Percentiles rank a stretch among this genome's conserved stretches.
phyloP scores from a whole-genome alignment of 495 filamentous ascomycete genomes.

The Lepraria neglecta region DNA sequence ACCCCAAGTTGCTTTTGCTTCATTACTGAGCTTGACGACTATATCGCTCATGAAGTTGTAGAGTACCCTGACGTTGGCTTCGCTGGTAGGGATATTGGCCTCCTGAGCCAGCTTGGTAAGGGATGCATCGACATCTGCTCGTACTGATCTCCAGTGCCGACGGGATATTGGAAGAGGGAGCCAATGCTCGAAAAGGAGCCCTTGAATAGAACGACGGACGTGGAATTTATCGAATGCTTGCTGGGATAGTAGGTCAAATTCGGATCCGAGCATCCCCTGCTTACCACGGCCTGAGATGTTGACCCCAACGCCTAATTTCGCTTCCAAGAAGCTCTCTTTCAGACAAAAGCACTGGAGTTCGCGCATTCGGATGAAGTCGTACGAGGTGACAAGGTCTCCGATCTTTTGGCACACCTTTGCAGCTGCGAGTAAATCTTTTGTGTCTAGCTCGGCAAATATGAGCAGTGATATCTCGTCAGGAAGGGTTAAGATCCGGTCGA shows the following conservation, averaged over 20 bases:
- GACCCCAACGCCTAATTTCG: slow-evolving; percentile 45
- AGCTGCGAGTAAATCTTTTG: slow-evolving; percentile 35
- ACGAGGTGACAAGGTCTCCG: slow-evolving; percentile 33
- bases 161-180: slow-evolving; percentile 44
- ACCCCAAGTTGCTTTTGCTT: slow-evolving; percentile 18
- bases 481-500: slow-evolving; percentile 17
- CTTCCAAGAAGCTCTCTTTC: slow-evolving; percentile 37
- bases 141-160: slow-evolving; percentile 41
- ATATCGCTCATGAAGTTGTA: slow-evolving; percentile 49
- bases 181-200: slow-evolving; percentile 39
- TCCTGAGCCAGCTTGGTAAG: slow-evolving; percentile 23
- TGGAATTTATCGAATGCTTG: slow-evolving; percentile 34
- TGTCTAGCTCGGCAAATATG: slow-evolving; percentile 36
- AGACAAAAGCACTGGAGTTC: slow-evolving; percentile 48
- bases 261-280: slow-evolving; percentile 33
- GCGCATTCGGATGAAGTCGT: slow-evolving; percentile 40
- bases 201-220: slow-evolving; percentile 38
- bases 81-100: slow-evolving; percentile 20
- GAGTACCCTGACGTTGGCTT: slow-evolving; percentile 31
- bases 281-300: slow-evolving; percentile 6
- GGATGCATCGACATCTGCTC: slow-evolving; percentile 20
- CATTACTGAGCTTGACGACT: slow-evolving; percentile 43
- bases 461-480: slow-evolving; percentile 40
- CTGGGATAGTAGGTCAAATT: slow-evolving; percentile 45
- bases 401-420: slow-evolving; percentile 38